Conservation (phyloP, 176 grass and related monocot species). For the Poa pratensis region DNA sequence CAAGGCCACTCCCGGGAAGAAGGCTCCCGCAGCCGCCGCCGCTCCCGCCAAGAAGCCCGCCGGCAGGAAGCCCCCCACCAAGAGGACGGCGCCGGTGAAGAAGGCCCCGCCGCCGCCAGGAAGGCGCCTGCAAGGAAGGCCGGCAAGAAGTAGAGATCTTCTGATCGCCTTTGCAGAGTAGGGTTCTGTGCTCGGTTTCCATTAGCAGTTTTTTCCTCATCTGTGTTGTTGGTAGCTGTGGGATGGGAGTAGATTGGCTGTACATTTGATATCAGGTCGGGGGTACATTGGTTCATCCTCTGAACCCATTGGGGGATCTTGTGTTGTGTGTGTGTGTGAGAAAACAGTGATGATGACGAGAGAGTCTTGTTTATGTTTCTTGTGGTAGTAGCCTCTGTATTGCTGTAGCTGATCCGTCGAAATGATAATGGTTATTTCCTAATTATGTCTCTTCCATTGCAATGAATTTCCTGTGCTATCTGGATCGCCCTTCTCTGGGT, state of each 20-base stretch:
- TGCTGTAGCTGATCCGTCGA: slow-evolving; percentile 35
- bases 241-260: slow-evolving; percentile 31
- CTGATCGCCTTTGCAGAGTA: neutral
- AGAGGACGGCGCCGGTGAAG: slow-evolving; percentile 16
- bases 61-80: slow-evolving; percentile 3
- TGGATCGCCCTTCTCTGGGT: neutral
- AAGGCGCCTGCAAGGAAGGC: slow-evolving; percentile 38
- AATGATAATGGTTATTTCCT: neutral
- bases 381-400: neutral
- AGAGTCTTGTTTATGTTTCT: neutral
- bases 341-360: neutral
- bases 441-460: too few relatives aligned
- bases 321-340: neutral
- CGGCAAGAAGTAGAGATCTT: slow-evolving; percentile 65
- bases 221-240: neutral
- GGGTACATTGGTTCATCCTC: slow-evolving; percentile 26
- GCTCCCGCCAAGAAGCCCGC: slow-evolving; percentile 43
- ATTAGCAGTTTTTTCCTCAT: neutral
- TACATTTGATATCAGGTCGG: slow-evolving; percentile 57
- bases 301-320: neutral
- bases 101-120: neutral
- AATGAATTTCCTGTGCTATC: neutral
- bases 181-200: slow-evolving; percentile 14
- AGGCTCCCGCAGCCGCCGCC: neutral
- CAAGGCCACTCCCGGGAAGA: slow-evolving; percentile 49